Percentiles rank a stretch among this genome's conserved stretches.
Evolutionary conservation across 2,329 filamentous ascomycete species (phyloP).

Genomic region (Cladosporium velox): DNA sequence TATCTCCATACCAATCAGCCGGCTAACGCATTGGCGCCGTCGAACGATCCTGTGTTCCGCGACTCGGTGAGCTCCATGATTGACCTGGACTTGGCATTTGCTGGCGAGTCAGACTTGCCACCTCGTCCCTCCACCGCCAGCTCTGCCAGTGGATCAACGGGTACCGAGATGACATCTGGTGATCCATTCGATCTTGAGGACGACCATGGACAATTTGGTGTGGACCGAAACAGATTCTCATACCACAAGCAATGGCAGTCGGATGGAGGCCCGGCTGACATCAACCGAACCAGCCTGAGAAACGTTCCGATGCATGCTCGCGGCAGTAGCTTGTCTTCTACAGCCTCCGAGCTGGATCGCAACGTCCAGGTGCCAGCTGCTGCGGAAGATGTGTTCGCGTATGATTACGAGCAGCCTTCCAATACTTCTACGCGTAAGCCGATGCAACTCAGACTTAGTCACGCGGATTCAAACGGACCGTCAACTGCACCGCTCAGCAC

Average conservation of each 20-base stretch:
- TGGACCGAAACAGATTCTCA: slow-evolving; percentile 37
- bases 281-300: slow-evolving; percentile 32
- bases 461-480: not conserved
- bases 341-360: slow-evolving; percentile 34
- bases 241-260: slow-evolving; percentile 41
- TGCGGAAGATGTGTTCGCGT: slow-evolving; percentile 27
- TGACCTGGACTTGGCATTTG: slow-evolving; percentile 42
- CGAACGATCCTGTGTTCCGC: slow-evolving; percentile 31
- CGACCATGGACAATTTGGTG: slow-evolving; percentile 32
- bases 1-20: slow-evolving; percentile 36
- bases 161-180: slow-evolving; percentile 45
- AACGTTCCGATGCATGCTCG: slow-evolving; percentile 37
- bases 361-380: slow-evolving; percentile 24
- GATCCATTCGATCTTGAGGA: slow-evolving; percentile 55
- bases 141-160: slow-evolving; percentile 38
- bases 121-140: slow-evolving; percentile 46
- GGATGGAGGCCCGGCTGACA: slow-evolving; percentile 32
- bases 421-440: slow-evolving; percentile 15
- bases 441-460: not conserved
- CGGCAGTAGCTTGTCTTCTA: slow-evolving; percentile 36
- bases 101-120: slow-evolving; percentile 41
- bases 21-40: slow-evolving; percentile 22
- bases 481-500: slow-evolving; percentile 9
- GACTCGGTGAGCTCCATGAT: slow-evolving; percentile 49
- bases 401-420: slow-evolving; percentile 25